Percentiles rank a stretch among this genome's conserved stretches.
Conservation (phyloP, 768 basidiomycete species). For the Suillus fuscotomentosus region DNA sequence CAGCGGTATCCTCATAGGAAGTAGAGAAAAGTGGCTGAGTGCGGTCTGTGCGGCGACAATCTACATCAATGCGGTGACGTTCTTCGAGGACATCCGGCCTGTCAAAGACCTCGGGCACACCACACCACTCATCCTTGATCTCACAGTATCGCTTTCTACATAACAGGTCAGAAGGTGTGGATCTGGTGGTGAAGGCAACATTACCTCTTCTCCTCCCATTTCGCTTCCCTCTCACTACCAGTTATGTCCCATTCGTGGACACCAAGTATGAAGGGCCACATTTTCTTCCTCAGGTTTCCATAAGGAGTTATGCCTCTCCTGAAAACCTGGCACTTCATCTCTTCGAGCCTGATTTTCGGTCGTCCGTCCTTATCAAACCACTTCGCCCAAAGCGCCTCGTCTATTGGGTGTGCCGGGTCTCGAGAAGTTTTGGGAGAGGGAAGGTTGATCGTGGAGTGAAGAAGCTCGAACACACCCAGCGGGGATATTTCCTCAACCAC, state of each 20-base stretch:
- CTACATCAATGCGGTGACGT: slow-evolving; percentile 93
- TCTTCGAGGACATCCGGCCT: slow-evolving; percentile 82
- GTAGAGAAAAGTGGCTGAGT: slow-evolving; percentile 85
- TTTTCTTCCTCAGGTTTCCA: slow-evolving; percentile 59
- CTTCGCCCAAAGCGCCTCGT: slow-evolving; percentile 64
- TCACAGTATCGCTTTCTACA: slow-evolving; percentile 67
- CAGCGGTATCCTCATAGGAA: slow-evolving; percentile 32
- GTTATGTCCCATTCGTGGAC: slow-evolving; percentile 81
- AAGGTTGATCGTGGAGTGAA: slow-evolving; percentile 75
- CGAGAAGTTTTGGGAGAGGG: slow-evolving; percentile 83
- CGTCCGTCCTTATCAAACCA: slow-evolving; percentile 79
- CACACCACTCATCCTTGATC: slow-evolving; percentile 81
- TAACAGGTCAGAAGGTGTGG: neutral
- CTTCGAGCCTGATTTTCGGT: slow-evolving; percentile 62
- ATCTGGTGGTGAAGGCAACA: slow-evolving; percentile 11
- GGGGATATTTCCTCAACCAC: slow-evolving; percentile 65
- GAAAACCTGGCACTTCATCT: slow-evolving; percentile 78
- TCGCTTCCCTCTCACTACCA: slow-evolving; percentile 52
- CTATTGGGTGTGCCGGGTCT: slow-evolving; percentile 75
- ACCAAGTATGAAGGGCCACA: slow-evolving; percentile 91
- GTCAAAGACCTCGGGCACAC: slow-evolving; percentile 78
- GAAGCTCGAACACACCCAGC: slow-evolving; percentile 84
- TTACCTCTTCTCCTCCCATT: slow-evolving; percentile 67
- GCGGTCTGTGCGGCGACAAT: slow-evolving; percentile 94
- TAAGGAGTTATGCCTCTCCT: slow-evolving; percentile 62